These are phyloP conservation scores for Fraxinus excelsior DNA, from an alignment of 257 asterid genomes.

Conservation along the genomic window DNA sequence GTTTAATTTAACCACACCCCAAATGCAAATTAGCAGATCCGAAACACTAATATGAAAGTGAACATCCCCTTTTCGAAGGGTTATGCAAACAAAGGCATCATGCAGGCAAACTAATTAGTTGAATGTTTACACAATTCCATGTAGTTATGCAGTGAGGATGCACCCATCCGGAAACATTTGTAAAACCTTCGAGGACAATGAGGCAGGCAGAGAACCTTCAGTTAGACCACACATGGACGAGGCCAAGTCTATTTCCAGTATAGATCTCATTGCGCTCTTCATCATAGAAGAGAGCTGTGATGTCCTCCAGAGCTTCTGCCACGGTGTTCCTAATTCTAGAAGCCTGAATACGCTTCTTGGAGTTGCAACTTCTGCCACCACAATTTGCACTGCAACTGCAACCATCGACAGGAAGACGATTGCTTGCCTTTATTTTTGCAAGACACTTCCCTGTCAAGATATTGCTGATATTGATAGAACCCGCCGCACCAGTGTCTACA, in stretches of 20 bases:
- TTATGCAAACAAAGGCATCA: not conserved
- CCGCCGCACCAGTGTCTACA: slow-evolving; percentile 55
- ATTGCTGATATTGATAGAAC: slow-evolving; percentile 91
- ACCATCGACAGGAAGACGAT: slow-evolving; percentile 45
- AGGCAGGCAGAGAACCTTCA: slow-evolving; percentile 29
- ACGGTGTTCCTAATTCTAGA: slow-evolving; percentile 63
- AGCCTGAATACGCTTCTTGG: slow-evolving; percentile 52
- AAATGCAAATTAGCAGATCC: slow-evolving; percentile 1
- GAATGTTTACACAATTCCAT: too few relatives aligned
- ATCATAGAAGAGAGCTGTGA: slow-evolving; percentile 89
- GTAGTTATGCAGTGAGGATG: too few relatives aligned
- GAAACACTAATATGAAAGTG: slow-evolving; percentile 6
- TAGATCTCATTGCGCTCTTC: slow-evolving; percentile 96
- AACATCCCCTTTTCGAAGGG: too few relatives aligned
- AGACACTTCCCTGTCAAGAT: slow-evolving; percentile 94
- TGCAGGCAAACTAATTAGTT: not conserved
- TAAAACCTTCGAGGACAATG: not conserved
- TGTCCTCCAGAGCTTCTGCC: slow-evolving; percentile 89
- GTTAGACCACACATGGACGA: slow-evolving; percentile 95
- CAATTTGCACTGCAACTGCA: slow-evolving; percentile 64
- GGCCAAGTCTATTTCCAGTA: slow-evolving; percentile 82
- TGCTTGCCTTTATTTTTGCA: slow-evolving; percentile 79
- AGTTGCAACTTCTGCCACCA: slow-evolving; percentile 63
- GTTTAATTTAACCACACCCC: slow-evolving; percentile 20
- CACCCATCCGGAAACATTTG: too few relatives aligned